Base-by-base conservation (phyloP, 345 rosid genomes). In the Bretschneidera sinensis region DNA sequence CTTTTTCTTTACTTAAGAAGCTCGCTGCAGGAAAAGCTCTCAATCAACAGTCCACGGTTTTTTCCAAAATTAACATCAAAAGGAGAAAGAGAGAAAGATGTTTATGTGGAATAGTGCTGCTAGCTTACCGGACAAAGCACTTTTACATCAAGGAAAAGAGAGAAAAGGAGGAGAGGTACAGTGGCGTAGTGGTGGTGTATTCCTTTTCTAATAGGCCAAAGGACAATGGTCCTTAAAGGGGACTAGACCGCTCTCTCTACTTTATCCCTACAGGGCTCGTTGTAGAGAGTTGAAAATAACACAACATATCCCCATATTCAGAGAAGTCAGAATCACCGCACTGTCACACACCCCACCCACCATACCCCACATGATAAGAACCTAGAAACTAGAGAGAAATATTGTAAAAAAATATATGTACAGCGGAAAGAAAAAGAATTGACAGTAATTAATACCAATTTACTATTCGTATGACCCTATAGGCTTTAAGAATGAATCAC, bases 81-180 rank as follows among this genome's bases (percentile, higher is more conserved):
- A 82, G 87, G 25, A 24, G 43, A 20, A 17, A 4, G 52, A 14
- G 49, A 62, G 43, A 52, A 39, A 18, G 23, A 28, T 55, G 39
- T 14, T 39, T 49, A 21, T 68, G 70, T 58, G 55, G 59, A 57
- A 68, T 35, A 66, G 67, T 61, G 74, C 62, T 73, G 71, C 65
- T 65, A 64, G 90, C 80, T 80, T 83, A 79, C 73, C 79, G 73
- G 76, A 70, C 76, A 79, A 75, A 74, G 71, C 90, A 82, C 85
- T 79, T 79, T 72, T 60, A 53, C 61, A 61, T 74, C 73, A 68
- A 67, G 75, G 59, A 34, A 21, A 39, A 39, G 60, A 35, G 22
- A 34, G 52, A 34, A 51, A 7, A 61, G 59, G 64, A 65, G 48
- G 47, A 7, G 55, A 39, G 56, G 65, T 31, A 58, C 48, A 34